Base-by-base conservation (phyloP, 257 asterid genomes). In the Penstemon davidsonii region DNA sequence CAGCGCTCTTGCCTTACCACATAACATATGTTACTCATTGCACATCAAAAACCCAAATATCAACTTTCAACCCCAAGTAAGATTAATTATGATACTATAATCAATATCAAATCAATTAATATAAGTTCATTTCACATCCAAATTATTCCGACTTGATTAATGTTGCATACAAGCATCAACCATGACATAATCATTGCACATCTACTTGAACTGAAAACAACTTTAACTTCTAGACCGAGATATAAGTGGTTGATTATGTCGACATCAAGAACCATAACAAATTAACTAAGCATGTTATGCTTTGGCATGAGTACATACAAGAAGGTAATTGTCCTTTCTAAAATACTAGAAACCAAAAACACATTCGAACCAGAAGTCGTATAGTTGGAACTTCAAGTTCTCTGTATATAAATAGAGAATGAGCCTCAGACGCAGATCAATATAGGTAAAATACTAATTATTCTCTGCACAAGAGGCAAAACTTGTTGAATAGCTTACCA, bases 331-430 rank as follows among this genome's bases (percentile, higher is more conserved):
- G 44, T 53, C 18, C 18, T 15, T 15, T 15, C 0, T 15, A 15
- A 15, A 15, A 15, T 15, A 15, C 18, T 15, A 15, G 0, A 15
- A 15, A 15, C 18, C 18, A 15, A 15, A 15, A 15, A 25, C 33
- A 25, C 33, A 25, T 25, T 25, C 2, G 33, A 25, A 25, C 1
- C 33, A 25, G 33, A 25, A 25, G 2, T 25, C 33, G 0, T 49
- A 49, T 11, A 10, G 15, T 9, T 25, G 33, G 33, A 61, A 64
- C 68, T 51, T 62, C 57, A 19, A 12, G 58, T 18, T 52, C 60
- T 49, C 39, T 55, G 59, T 7, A 44, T 37, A 18, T 9, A 41
- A 11, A 51, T 60, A 18, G 51, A 37, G 12, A 51, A 69, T 8
- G 38, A 8, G 40, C 56, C 7, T 18, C 19, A 5, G 15, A 3